phyloP scores from a whole-genome alignment of 176 grass and related monocot species.

The Bromus sterilis region DNA sequence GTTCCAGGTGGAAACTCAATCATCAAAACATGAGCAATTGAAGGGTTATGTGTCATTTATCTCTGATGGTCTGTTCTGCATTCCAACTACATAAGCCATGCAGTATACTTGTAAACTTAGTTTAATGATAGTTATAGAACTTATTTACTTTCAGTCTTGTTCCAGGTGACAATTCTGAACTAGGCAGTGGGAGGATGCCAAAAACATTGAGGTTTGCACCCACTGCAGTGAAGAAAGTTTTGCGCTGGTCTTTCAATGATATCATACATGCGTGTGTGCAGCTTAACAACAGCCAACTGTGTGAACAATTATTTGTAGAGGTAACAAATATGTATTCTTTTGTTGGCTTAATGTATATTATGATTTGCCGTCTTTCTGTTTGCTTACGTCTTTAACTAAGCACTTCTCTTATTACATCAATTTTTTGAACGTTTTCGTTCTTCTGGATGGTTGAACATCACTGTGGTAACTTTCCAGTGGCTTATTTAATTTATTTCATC shows the following conservation, averaged over 20 bases:
- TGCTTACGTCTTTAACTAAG: not conserved
- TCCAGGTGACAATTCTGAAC: constrained; percentile 27
- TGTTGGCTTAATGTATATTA: not conserved
- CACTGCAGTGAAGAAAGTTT: constrained; percentile 27
- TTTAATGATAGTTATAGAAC: constrained; percentile 19
- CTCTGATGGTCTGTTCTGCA: constrained; percentile 18
- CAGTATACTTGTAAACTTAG: not conserved
- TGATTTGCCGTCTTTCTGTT: not conserved
- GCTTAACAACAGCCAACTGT: constrained; percentile 37
- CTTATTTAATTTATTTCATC: constrained; percentile 1
- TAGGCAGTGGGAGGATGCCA: constrained; percentile 20
- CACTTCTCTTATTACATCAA: not conserved
- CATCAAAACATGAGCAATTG: constrained; percentile 22
- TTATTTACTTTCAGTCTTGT: constrained; percentile 32
- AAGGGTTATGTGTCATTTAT: constrained; percentile 13
- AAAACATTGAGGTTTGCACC: constrained; percentile 22
- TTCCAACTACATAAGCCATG: constrained; percentile 3
- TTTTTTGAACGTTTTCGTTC: not conserved
- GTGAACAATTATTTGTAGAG: constrained; percentile 79
- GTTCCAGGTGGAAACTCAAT: constrained; percentile 8
- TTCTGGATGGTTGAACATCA: constrained; percentile 14
- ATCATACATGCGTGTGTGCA: constrained; percentile 53
- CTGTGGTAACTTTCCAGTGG: not conserved
- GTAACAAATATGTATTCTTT: constrained; percentile 27
- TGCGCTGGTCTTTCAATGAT: constrained; percentile 87